phyloP scores from a whole-genome alignment of 2,329 filamentous ascomycete species.

The Alternaria gaisen region DNA sequence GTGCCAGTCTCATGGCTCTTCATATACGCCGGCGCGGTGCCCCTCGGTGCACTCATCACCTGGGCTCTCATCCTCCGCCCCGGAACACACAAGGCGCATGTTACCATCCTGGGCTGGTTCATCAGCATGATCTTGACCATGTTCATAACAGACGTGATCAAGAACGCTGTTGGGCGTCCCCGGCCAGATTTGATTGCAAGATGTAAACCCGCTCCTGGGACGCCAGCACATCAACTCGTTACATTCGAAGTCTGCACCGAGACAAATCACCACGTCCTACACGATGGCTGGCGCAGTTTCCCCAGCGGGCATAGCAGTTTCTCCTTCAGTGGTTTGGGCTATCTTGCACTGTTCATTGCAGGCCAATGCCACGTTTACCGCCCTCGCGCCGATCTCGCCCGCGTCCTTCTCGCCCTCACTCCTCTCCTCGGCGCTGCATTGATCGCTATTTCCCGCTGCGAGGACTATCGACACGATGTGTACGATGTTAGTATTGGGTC shows the following conservation, averaged over 20 bases:
- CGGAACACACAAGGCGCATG: conserved; percentile 80
- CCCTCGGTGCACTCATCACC: conserved; percentile 70
- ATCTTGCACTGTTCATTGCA: conserved; percentile 73
- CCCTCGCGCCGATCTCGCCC: conserved; percentile 65
- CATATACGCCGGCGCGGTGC: conserved; percentile 78
- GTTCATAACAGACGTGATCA: conserved; percentile 86
- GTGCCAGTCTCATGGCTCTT: conserved; percentile 83
- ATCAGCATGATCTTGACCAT: conserved; percentile 77
- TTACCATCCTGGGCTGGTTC: conserved; percentile 80
- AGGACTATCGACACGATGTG: conserved; percentile 71
- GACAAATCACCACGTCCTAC: conserved; percentile 71
- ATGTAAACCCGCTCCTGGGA: conserved; percentile 74
- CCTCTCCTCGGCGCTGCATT: conserved; percentile 66
- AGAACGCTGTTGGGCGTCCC: conserved; percentile 84
- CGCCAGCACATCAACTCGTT: conserved; percentile 64
- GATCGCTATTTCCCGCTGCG: conserved; percentile 69
- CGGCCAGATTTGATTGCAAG: conserved; percentile 88
- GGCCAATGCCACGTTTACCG: conserved; percentile 70
- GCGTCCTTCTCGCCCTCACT: conserved; percentile 63
- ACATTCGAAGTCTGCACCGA: conserved; percentile 77
- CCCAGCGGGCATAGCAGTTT: conserved; percentile 83
- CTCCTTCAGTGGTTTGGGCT: conserved; percentile 80
- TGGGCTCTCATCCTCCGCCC: conserved; percentile 72
- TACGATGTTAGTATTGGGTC: conserved; percentile 68
- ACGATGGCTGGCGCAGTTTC: conserved; percentile 86